These are phyloP conservation scores for Beauveria brongniartii DNA, from an alignment of 2,329 filamentous ascomycete species.

Conservation along the genomic window DNA sequence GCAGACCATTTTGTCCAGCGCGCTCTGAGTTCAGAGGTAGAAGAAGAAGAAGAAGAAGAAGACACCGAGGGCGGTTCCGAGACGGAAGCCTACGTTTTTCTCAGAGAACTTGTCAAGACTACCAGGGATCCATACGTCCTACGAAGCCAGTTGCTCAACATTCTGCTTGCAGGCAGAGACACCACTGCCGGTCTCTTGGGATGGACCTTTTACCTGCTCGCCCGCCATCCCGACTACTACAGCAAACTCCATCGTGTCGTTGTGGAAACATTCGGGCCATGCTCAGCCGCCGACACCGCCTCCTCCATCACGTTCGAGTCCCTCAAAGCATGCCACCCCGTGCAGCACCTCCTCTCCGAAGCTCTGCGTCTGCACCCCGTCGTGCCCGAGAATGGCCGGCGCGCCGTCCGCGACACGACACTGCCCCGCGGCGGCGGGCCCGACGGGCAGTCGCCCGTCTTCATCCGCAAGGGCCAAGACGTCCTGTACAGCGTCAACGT, in stretches of 20 bases:
- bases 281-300: background rate
- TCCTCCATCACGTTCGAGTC: slow-evolving; percentile 3
- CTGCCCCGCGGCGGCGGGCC: slow-evolving; percentile 29
- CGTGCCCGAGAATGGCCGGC: slow-evolving; percentile 26
- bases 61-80: background rate
- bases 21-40: background rate
- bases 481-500: slow-evolving; percentile 20
- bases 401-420: slow-evolving; percentile 22
- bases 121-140: slow-evolving; percentile 10
- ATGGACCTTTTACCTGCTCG: slow-evolving; percentile 17
- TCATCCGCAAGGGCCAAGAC: slow-evolving; percentile 21
- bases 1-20: slow-evolving; percentile 13
- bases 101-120: slow-evolving; percentile 13
- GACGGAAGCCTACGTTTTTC: slow-evolving; percentile 13
- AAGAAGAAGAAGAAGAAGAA: too few species aligned
- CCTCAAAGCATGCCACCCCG: background rate
- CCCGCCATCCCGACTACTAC: slow-evolving; percentile 5
- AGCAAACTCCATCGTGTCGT: background rate
- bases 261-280: background rate
- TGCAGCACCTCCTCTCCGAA: slow-evolving; percentile 17
- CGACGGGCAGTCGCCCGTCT: slow-evolving; percentile 23
- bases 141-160: slow-evolving; percentile 14
- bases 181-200: slow-evolving; percentile 18
- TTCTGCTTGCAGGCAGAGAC: slow-evolving; percentile 17
- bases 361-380: slow-evolving; percentile 25